Base-by-base conservation (phyloP, 1,284 basidiomycete species). In the Athelia sp. region DNA sequence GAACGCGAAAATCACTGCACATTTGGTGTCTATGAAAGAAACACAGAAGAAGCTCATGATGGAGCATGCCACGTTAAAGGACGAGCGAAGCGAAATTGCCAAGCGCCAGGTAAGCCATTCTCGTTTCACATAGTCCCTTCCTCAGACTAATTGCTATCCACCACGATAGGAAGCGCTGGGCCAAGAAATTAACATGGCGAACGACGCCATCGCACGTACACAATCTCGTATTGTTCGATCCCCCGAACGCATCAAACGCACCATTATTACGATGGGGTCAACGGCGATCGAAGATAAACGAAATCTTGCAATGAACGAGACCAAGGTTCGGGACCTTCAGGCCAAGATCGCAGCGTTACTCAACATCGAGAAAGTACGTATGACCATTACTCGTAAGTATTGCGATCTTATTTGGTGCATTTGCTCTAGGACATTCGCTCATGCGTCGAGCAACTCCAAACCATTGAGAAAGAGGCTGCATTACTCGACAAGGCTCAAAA, bases 191-290 rank as follows among this genome's bases (percentile, higher is more conserved):
- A 67, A 75, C n/a, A 71, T 74, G 40, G 68, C 81, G 22, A 69
- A 75, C 40, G 84, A 89, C 47, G 69, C 73, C 38, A 82, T 87
- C 50, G 66, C 71, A 9, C 76, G 82, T 42, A 81, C 82, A 0
- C 76, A 81, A 45, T 71, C 80, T 11, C 81, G 90, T 24, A 85
- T 95, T 51, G 90, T 95, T 1, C 89, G 90, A 58, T 92, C 90
- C 0, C 91, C 91, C 0, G 91, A 95, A 43, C 78, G 92, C 32
- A 86, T 93, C 58, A 86, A 84, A 62, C 81, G 84, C 49, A 85
- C 82, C 42, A 93, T 95, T 52, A 67, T 75, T 13, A 76, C 79
- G 22, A 91, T 93, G 87, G 75, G 77, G 3, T 61, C 68, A 9
- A 80, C 76, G 0, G 79, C 78, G 0, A 63, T 75, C 50, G 78